Conservation (phyloP, 1,284 basidiomycete species). For the Pholiota adiposa region DNA sequence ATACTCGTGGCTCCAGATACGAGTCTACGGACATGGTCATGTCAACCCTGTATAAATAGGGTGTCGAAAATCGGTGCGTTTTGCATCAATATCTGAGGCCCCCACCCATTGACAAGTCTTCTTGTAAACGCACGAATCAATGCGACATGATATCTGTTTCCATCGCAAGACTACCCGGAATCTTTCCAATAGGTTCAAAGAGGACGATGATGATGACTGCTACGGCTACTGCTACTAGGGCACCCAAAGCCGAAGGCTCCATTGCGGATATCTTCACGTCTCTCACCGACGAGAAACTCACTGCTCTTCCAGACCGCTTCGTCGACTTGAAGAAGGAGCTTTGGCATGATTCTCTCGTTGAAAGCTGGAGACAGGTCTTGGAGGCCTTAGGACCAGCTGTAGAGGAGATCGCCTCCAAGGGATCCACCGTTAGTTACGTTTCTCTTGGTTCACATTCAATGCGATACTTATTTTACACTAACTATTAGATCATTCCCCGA, state of each 20-base stretch:
- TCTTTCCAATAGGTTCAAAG: neutral
- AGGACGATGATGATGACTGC: conserved; percentile 11
- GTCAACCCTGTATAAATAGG: too few species aligned
- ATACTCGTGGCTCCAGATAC: too few species aligned
- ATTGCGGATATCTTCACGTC: conserved; percentile 66
- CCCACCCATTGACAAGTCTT: too few species aligned
- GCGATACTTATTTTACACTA: neutral
- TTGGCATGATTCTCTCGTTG: conserved; percentile 50
- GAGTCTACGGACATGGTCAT: too few species aligned
- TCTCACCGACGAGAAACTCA: conserved; percentile 46
- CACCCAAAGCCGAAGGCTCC: conserved; percentile 43
- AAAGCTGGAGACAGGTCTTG: conserved; percentile 62
- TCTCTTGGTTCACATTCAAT: neutral
- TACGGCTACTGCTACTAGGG: conserved; percentile 17
- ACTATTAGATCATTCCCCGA: conserved; percentile 57
- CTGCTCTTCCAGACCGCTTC: conserved; percentile 58
- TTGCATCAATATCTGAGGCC: too few species aligned
- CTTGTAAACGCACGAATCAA: too few species aligned
- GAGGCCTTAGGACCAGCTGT: conserved; percentile 48
- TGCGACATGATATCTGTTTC: neutral
- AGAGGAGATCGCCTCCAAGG: conserved; percentile 47
- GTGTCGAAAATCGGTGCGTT: too few species aligned
- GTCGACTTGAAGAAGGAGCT: conserved; percentile 61
- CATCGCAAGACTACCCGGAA: neutral
- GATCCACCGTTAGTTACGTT: conserved; percentile 40